Evolutionary conservation across 768 basidiomycete species (phyloP).

Genomic region (Roridomyces roridus): DNA sequence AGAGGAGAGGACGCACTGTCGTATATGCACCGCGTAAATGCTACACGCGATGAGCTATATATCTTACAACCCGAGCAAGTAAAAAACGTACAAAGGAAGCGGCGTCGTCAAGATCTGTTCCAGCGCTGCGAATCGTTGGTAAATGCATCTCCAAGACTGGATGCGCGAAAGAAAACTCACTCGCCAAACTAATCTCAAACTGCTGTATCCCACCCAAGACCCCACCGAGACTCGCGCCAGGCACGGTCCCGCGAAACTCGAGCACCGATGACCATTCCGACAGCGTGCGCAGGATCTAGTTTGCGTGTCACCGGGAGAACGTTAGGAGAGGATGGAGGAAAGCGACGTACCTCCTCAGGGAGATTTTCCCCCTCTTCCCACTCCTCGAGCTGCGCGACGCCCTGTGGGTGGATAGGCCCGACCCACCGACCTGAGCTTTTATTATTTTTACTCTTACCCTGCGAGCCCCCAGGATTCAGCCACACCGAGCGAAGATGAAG

Average conservation of each 20-base stretch:
- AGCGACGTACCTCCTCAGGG: slow-evolving; percentile 48
- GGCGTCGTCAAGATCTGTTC: slow-evolving; percentile 70
- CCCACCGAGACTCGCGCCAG: slow-evolving; percentile 45
- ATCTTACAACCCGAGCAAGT: neutral
- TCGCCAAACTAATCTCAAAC: slow-evolving; percentile 59
- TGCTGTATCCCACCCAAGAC: slow-evolving; percentile 54
- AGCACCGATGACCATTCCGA: slow-evolving; percentile 65
- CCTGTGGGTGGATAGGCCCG: slow-evolving; percentile 41
- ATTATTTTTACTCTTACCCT: no score
- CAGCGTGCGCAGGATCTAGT: slow-evolving; percentile 49
- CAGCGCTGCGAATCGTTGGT: slow-evolving; percentile 46
- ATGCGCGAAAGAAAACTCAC: slow-evolving; percentile 36
- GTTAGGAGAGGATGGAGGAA: no score
- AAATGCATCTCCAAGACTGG: neutral
- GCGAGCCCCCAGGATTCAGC: no score
- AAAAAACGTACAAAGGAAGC: slow-evolving; percentile 60
- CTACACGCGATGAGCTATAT: slow-evolving; percentile 35
- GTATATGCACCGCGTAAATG: slow-evolving; percentile 67
- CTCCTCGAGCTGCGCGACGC: slow-evolving; percentile 28
- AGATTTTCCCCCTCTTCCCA: slow-evolving; percentile 55
- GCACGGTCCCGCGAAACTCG: slow-evolving; percentile 60
- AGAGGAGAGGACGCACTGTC: slow-evolving; percentile 30
- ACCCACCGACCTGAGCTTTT: no score
- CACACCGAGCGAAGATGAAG: slow-evolving; percentile 13
- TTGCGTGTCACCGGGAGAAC: no score